A percentile compares a stretch with the other conserved stretches of the same genome.
phyloP scores from a whole-genome alignment of 805 yeast species.

The Candida maris region DNA sequence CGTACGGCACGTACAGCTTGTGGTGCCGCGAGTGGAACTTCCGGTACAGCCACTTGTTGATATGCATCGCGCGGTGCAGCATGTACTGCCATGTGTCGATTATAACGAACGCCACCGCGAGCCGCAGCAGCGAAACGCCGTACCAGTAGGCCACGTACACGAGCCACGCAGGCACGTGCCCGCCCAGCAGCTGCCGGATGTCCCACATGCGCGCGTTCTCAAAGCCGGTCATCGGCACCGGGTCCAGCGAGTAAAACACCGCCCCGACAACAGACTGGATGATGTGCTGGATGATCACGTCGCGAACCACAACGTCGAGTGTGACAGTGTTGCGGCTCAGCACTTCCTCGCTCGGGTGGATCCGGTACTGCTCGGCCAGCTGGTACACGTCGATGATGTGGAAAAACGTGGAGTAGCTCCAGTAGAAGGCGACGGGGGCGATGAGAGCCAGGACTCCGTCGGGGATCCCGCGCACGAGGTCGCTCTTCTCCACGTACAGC shows the following conservation, averaged over 20 bases:
- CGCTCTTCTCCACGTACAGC: conserved; percentile 30
- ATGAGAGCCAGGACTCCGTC: conserved; percentile 72
- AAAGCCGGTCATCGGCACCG: conserved; percentile 47
- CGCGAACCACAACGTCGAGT: conserved; percentile 64
- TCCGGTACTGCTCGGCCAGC: conserved; percentile 77
- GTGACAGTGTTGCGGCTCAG: conserved; percentile 70
- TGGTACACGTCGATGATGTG: conserved; percentile 70
- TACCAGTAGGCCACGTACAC: conserved; percentile 57
- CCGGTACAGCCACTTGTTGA: conserved; percentile 69
- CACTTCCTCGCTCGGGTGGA: conserved; percentile 91
- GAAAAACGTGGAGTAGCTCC: conserved; percentile 73
- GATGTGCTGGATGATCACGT: conserved; percentile 80
- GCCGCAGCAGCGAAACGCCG: conserved; percentile 56
- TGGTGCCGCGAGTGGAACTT: conserved; percentile 94
- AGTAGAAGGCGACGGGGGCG: conserved; percentile 78
- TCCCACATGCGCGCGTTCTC: conserved; percentile 48
- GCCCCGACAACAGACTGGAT: conserved; percentile 75
- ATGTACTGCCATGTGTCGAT: conserved; percentile 96
- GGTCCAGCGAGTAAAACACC: conserved; percentile 53
- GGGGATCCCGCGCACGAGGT: conserved; percentile 55
- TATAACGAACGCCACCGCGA: conserved; percentile 61
- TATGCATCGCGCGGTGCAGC: conserved; percentile 86
- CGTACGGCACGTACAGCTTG: conserved; percentile 90
- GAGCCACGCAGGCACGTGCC: conserved; percentile 41
- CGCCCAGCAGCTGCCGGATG: conserved; percentile 33